Percentiles rank a stretch among this genome's conserved stretches.
Evolutionary conservation across 2,329 filamentous ascomycete species (phyloP).

Genomic region (Cadophora luteo-olivacea): DNA sequence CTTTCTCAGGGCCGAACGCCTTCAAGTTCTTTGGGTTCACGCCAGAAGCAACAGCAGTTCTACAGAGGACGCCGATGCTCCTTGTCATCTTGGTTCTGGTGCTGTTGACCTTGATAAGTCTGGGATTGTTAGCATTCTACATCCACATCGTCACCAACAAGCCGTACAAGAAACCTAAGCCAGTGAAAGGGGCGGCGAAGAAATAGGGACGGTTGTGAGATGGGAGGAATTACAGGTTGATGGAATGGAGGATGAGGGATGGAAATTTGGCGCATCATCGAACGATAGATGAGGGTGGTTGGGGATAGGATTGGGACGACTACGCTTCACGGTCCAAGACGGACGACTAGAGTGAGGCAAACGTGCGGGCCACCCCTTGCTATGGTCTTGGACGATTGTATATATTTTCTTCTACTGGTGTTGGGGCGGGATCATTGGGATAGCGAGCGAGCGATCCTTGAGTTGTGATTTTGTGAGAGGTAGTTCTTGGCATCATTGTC

Average conservation of each 20-base stretch:
- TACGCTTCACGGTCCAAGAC: constrained; percentile 20
- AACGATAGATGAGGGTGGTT: constrained; percentile 1
- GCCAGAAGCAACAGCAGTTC: constrained; percentile 42
- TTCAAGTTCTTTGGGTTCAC: constrained; percentile 45
- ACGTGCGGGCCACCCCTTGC: constrained; percentile 22
- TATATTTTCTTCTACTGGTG: not conserved
- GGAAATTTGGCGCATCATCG: not conserved
- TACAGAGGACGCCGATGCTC: constrained; percentile 39
- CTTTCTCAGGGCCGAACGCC: constrained; percentile 44
- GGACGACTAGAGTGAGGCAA: constrained; percentile 21
- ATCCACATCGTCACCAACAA: constrained; percentile 43
- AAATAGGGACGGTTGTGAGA: constrained; percentile 25
- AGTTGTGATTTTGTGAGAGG: constrained; percentile 6
- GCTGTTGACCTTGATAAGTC: constrained; percentile 26
- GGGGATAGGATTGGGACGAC: constrained; percentile 9
- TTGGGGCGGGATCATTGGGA: constrained; percentile 11
- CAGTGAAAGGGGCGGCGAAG: constrained; percentile 35
- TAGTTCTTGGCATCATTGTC: constrained; percentile 10
- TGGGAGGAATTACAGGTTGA: not conserved
- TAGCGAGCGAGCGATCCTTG: constrained; percentile 10
- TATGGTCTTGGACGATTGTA: constrained; percentile 18
- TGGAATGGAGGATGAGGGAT: not conserved
- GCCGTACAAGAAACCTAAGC: constrained; percentile 43
- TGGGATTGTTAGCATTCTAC: constrained; percentile 37
- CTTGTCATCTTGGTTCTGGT: constrained; percentile 39